phyloP scores from a whole-genome alignment of 768 basidiomycete species.

The Fomitopsis serialis region DNA sequence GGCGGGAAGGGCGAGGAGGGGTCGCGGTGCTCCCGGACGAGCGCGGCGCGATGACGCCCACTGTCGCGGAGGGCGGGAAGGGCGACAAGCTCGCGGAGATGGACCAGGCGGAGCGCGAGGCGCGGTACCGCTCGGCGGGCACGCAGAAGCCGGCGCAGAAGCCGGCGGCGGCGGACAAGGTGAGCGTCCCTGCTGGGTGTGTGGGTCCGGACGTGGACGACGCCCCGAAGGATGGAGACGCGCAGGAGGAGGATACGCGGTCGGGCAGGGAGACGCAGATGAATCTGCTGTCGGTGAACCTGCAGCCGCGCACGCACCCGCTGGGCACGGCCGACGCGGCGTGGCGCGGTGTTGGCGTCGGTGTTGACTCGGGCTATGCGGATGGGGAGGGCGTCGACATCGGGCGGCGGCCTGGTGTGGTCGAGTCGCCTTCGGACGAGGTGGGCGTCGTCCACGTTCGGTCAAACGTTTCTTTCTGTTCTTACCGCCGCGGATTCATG shows the following conservation, averaged over 20 bases:
- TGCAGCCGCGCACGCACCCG: slow-evolving; percentile 16
- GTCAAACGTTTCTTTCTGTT: neutral
- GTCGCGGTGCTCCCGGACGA: slow-evolving; percentile 47
- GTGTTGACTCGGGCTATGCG: slow-evolving; percentile 3
- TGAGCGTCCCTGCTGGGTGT: slow-evolving; percentile 2
- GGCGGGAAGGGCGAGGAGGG: slow-evolving; percentile 39
- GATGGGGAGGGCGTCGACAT: slow-evolving; percentile 11
- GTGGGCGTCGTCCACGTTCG: neutral
- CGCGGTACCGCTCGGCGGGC: neutral
- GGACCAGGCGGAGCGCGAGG: neutral
- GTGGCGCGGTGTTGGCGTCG: slow-evolving; percentile 14
- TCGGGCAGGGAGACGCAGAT: slow-evolving; percentile 13
- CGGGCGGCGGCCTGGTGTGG: neutral
- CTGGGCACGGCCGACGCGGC: slow-evolving; percentile 13
- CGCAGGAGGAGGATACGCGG: neutral
- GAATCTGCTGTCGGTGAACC: slow-evolving; percentile 12
- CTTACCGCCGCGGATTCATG: neutral
- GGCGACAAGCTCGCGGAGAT: slow-evolving; percentile 6
- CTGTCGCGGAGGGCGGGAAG: neutral
- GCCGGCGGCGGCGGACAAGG: slow-evolving; percentile 4
- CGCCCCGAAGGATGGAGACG: neutral
- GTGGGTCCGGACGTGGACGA: neutral
- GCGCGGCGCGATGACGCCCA: neutral
- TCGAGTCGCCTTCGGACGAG: neutral
- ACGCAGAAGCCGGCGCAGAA: slow-evolving; percentile 1